Percentiles rank a stretch among this genome's conserved stretches.
Conservation (phyloP, 176 grass and related monocot species). For the Triticum monococcum region DNA sequence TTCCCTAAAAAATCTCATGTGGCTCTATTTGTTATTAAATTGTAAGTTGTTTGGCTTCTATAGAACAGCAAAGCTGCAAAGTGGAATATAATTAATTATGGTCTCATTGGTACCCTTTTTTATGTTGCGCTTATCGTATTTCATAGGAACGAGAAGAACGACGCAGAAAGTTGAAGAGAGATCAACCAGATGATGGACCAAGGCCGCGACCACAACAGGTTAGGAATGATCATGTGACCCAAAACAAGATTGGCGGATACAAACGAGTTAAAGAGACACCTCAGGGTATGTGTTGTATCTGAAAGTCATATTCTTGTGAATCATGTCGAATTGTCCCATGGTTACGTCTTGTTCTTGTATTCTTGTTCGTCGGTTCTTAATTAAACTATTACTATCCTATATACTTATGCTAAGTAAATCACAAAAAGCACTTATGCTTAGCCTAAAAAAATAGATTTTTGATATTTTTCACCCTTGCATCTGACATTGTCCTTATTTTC, state of each 20-base stretch:
- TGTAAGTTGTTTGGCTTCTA: background rate
- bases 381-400: background rate
- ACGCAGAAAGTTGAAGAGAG: constrained; percentile 47
- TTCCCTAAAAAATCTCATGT: background rate
- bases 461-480: background rate
- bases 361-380: background rate
- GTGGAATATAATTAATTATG: background rate
- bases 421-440: too few relatives aligned
- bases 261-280: constrained; percentile 54
- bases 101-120: background rate
- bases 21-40: background rate
- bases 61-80: background rate
- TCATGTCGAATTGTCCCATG: background rate
- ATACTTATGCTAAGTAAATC: background rate
- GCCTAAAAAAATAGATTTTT: background rate
- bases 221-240: constrained; percentile 48
- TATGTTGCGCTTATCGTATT: background rate
- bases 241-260: constrained; percentile 30
- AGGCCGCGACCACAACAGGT: constrained; percentile 32
- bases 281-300: constrained; percentile 46
- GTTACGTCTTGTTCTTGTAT: background rate
- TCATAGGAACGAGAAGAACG: constrained; percentile 73
- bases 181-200: constrained; percentile 42
- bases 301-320: background rate
- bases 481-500: constrained; percentile 21